Evolutionary conservation across 345 rosid species (phyloP), one percentile per base, ranked within the genome.

Genomic region (Microthlaspi erraticum): DNA sequence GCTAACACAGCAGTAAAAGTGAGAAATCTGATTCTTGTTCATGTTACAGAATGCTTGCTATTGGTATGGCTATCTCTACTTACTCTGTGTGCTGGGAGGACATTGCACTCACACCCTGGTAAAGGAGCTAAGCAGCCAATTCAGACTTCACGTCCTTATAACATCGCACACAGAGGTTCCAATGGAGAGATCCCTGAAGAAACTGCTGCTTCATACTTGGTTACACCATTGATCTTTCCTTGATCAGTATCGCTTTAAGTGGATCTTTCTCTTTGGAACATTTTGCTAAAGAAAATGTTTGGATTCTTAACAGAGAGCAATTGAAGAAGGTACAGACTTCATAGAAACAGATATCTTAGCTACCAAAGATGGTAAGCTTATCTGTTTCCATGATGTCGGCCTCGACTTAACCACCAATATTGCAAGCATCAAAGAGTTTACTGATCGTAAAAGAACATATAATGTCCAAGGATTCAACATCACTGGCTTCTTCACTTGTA

Each of bases 101-200:
- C 93, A 56, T 29, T 93, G 10, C 81, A 89, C 64, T 93, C 90
- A 11, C 90, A 83, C 32, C 90, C 91, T 23, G 81, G 88, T 73
- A 19, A 76, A 55, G 34, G 64, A 45, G 17, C 3, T 51, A 87
- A 71, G 73, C 86, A 52, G 39, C 88, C 93, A 20, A 58, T 89
- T 34, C 97, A 94, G 81, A 89, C 96, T 52, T 88, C 83, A 8
- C 97, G 96, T 59, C 90, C 99, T 0, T 94, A 82, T 60, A 94
- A 94, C 76, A 73, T 94, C 46, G 98, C 96, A 10, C 99, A 94
- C 77, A 82, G 99, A 74, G 99, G 99, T 72, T 89, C 96, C 7
- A 91, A 94, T 19, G 98, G 99, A 54, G 99, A 94, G 82, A 41
- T 94, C 48, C 98, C 99, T 2, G 96, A 94, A 81, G 98, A 88